Base-by-base conservation (phyloP, 208 protist species). In the Wallacemonas sp. region DNA sequence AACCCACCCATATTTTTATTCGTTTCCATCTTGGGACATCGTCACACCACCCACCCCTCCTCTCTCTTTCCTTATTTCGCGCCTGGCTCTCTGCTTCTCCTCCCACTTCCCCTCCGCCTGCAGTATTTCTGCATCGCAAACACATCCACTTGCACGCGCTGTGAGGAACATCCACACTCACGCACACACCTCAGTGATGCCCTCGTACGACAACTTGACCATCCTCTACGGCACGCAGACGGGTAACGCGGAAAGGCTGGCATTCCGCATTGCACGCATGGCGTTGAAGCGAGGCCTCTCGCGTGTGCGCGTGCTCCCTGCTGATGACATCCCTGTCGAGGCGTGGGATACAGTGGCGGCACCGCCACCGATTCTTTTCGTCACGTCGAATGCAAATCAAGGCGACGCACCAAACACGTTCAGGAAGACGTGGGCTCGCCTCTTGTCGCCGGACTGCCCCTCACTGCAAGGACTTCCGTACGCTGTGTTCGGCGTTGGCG, bases 401-500 rank as follows among this genome's bases (percentile, higher is more conserved):
- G 91, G 91, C 19, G 87, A 91, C 26, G 81, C 87, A 3, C 91
- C 91, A 0, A 74, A 87, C 48, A 83, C 79, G 2, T 85, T 92
- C 55, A 80, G 87, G 10, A 52, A 71, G 10, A 87, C 91, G 1
- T 96, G 91, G 87, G 30, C 63, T 15, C 59, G 58, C 29, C 65
- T 96, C 26, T 71, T 94, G 33, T 57, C 78, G 26, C 58, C 63
- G 8, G 57, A 30, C 10, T 30, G 41, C 26, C 68, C 69, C 1
- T 71, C 60, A 41, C 74, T 97, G 66, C 48, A 71, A 13, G 73
- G 79, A 6, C 48, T 97, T 37, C 61, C 45, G 15, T 97, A 90
- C 71, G 86, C 93, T 48, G 86, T 98, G 12, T 97, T 97, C 71
- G 94, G 92, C 10, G 63, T 96, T 3, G 94, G 94, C 10, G 92